A percentile compares a stretch with the other conserved stretches of the same genome.
Conservation (phyloP, 139 green algal species). For the Microglena sp. region DNA sequence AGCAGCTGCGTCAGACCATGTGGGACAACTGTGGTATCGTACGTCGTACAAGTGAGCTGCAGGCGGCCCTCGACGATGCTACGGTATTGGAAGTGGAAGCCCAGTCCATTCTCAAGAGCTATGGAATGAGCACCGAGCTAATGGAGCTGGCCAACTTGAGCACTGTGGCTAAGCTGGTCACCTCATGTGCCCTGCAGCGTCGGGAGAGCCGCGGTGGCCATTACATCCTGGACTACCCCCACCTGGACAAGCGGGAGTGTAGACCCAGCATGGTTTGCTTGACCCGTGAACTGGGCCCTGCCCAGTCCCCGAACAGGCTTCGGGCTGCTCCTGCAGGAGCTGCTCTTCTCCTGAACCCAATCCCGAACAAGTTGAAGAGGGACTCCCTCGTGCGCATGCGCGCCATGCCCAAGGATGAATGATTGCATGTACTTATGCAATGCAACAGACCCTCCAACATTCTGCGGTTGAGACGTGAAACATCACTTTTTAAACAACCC, state of each 20-base stretch:
- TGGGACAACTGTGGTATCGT: constrained; percentile 86
- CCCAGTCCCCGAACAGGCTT: no score
- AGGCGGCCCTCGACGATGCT: constrained; percentile 34
- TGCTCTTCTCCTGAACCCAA: no score
- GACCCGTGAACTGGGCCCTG: no score
- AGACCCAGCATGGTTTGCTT: constrained; percentile 52
- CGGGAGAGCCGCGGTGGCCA: constrained; percentile 78
- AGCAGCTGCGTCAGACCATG: constrained; percentile 70
- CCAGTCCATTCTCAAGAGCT: constrained; percentile 35
- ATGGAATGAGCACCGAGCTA: constrained; percentile 50
- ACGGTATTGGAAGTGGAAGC: constrained; percentile 49
- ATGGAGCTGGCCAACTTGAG: constrained; percentile 86
- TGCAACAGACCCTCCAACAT: no score
- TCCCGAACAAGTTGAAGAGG: no score
- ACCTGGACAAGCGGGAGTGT: constrained; percentile 21
- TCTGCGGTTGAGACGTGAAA: no score
- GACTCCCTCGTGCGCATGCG: no score
- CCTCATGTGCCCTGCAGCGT: constrained; percentile 69
- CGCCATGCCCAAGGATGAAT: no score
- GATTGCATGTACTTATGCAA: no score
- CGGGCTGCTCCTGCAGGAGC: no score
- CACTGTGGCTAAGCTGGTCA: constrained; percentile 71
- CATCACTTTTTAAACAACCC: no score
- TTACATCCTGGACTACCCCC: constrained; percentile 64
- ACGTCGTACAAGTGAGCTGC: constrained; percentile 52